Base-by-base conservation (phyloP, 495 filamentous ascomycete species). In the Lentithecium fluviatile region DNA sequence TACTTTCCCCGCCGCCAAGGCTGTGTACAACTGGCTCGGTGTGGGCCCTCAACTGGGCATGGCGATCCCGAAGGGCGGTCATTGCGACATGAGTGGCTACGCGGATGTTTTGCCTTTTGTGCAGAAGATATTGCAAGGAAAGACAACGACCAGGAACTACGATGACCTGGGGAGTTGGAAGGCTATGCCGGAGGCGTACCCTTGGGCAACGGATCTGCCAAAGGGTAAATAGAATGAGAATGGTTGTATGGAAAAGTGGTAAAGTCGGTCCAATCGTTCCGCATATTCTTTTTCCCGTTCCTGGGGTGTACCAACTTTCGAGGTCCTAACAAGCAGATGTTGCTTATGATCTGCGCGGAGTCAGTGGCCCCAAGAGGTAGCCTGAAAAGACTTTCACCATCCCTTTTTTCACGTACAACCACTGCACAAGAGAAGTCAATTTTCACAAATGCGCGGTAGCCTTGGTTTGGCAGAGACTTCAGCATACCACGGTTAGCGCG, bases 11-110 rank as follows among this genome's bases (percentile, higher is more conserved):
- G 79, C 79, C 1, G 79, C 78, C 6, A 79, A 79, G 70, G 52
- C 72, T 1, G 79, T 82, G 0, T 82, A 80, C 56, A 77, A 78
- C 59, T 81, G 77, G 75, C 69, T 81, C 2, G 79, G 79, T 12
- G 78, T 65, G 1, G 69, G 71, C 1, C 76, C 79, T 37, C 70
- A 78, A 70, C 76, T 82, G 21, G 79, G 69, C 26, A 77, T 82
- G 72, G 77, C 73, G 34, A 74, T 82, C 23, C 71, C 78, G 4
- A 70, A 70, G 13, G 78, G 79, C 7, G 79, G 76, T 2, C 79
- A 81, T 45, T 80, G 77, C 64, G 79, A 81, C 43, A 75, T 75
- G 69, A 75, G 72, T 45, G 79, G 78, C 47, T 79, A 73, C 58
- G 70, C 77, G 23, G 76, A 76, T 43, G 71, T 82, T 15, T 65